Evolutionary conservation across 75 land plant genomes (phyloP).

Genomic region (Adiantum capillusveneris): DNA sequence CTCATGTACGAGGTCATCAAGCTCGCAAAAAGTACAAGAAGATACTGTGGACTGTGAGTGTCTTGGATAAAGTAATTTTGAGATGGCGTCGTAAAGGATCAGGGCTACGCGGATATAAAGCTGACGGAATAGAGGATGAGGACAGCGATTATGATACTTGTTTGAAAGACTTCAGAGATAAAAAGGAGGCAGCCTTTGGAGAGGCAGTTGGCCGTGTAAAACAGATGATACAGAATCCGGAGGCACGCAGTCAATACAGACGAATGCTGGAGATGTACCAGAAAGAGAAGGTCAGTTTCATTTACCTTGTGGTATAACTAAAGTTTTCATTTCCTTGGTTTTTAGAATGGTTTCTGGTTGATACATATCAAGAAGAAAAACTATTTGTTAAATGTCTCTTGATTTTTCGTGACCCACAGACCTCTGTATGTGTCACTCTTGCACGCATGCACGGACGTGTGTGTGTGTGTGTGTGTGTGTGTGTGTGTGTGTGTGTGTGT

Average conservation of each 20-base stretch:
- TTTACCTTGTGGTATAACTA: too few species aligned
- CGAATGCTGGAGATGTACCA: constrained; percentile 67
- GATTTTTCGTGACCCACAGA: too few species aligned
- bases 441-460: too few species aligned
- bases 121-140: constrained; percentile 56
- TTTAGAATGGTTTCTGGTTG: too few species aligned
- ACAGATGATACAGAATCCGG: constrained; percentile 69
- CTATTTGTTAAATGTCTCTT: too few species aligned
- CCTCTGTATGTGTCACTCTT: too few species aligned
- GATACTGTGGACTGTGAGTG: constrained; percentile 71
- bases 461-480: too few species aligned
- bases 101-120: constrained; percentile 72
- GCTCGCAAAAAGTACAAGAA: constrained; percentile 75
- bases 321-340: too few species aligned
- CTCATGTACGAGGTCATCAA: constrained; percentile 86
- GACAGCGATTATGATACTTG: constrained; percentile 36
- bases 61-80: constrained; percentile 75
- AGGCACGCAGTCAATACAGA: constrained; percentile 74
- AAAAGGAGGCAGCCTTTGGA: constrained; percentile 62
- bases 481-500: too few species aligned
- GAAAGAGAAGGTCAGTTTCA: constrained; percentile 39
- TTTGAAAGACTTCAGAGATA: constrained; percentile 60
- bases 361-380: too few species aligned
- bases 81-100: constrained; percentile 81
- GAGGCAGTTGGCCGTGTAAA: constrained; percentile 69